Conservation (phyloP, 805 yeast species). For the Jamesozyma hellenica region DNA sequence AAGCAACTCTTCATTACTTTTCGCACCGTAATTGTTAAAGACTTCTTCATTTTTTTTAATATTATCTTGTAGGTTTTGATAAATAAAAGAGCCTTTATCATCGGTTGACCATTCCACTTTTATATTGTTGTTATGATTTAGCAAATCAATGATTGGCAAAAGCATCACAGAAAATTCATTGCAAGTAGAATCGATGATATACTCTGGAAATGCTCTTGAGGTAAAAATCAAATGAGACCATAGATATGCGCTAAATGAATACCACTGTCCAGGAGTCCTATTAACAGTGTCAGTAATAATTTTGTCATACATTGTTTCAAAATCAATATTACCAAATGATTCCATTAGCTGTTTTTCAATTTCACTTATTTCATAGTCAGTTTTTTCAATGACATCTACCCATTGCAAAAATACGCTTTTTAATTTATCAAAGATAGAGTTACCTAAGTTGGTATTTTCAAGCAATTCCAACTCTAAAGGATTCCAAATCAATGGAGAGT, state of each 20-base stretch:
- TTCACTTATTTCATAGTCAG: not conserved
- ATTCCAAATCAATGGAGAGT: conserved; percentile 56
- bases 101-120: conserved; percentile 56
- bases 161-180: conserved; percentile 46
- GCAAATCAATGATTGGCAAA: conserved; percentile 65
- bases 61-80: conserved; percentile 7
- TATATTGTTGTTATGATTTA: conserved; percentile 59
- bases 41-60: conserved; percentile 37
- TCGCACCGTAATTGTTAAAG: conserved; percentile 79
- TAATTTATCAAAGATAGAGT: conserved; percentile 42
- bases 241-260: conserved; percentile 53
- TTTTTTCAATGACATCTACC: conserved; percentile 25
- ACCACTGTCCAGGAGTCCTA: conserved; percentile 37
- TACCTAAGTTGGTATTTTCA: conserved; percentile 57
- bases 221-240: conserved; percentile 69
- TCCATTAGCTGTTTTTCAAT: conserved; percentile 14
- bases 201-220: conserved; percentile 74
- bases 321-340: conserved; percentile 7
- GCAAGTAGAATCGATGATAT: conserved; percentile 29
- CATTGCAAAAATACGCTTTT: conserved; percentile 52
- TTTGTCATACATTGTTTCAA: conserved; percentile 12
- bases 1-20: conserved; percentile 79
- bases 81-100: conserved; percentile 41
- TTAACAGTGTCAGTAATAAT: conserved; percentile 12
- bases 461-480: conserved; percentile 41